Evolutionary conservation across 768 basidiomycete genomes (phyloP).

Genomic region (Mycena belliarum): DNA sequence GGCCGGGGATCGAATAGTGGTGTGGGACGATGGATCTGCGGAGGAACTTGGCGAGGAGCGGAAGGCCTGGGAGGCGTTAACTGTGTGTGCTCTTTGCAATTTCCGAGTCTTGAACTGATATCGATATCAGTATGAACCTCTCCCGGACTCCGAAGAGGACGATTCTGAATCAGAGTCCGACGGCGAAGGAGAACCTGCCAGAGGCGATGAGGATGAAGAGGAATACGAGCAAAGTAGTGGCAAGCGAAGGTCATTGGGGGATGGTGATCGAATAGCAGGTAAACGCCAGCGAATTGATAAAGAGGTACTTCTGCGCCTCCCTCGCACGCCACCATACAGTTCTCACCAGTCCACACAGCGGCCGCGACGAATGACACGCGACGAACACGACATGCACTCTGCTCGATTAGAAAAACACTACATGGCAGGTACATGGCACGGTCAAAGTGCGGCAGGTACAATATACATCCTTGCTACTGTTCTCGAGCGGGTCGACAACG

Average conservation of each 20-base stretch:
- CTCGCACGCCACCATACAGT: not conserved
- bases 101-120: not conserved
- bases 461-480: slow-evolving; percentile 88
- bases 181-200: slow-evolving; percentile 39
- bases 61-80: slow-evolving; percentile 82
- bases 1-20: slow-evolving; percentile 69
- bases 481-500: slow-evolving; percentile 91
- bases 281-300: slow-evolving; percentile 65
- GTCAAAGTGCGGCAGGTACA: slow-evolving; percentile 86
- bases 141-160: slow-evolving; percentile 66
- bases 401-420: slow-evolving; percentile 81
- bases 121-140: slow-evolving; percentile 69
- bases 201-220: slow-evolving; percentile 44
- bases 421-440: slow-evolving; percentile 78
- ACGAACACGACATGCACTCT: slow-evolving; percentile 66
- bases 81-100: slow-evolving; percentile 51
- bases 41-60: slow-evolving; percentile 68
- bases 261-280: slow-evolving; percentile 38
- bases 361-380: slow-evolving; percentile 63
- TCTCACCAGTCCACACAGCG: slow-evolving; percentile 32
- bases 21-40: slow-evolving; percentile 92
- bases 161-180: slow-evolving; percentile 54
- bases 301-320: slow-evolving; percentile 32
- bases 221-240: slow-evolving; percentile 43
- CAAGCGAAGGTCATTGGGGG: slow-evolving; percentile 51